Evolutionary conservation across 148 eudicot species (phyloP).

Genomic region (Spergularia bocconei): DNA sequence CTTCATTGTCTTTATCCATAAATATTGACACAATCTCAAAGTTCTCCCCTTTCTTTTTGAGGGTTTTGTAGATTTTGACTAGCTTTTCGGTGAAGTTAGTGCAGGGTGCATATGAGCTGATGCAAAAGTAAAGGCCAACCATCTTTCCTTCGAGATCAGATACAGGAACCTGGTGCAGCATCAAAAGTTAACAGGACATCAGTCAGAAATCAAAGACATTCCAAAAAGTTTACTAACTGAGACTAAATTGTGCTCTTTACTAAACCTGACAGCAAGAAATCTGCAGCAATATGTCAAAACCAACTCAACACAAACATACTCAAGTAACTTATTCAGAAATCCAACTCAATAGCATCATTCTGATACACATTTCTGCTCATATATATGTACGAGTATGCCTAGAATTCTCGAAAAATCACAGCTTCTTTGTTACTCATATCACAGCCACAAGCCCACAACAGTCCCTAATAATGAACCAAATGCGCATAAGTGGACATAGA

Average conservation of each 20-base stretch:
- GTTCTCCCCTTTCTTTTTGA: slow-evolving; percentile 39
- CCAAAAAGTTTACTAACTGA: background rate
- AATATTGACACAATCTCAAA: slow-evolving; percentile 41
- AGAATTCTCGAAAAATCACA: no score
- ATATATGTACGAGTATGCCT: no score
- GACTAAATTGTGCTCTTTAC: background rate
- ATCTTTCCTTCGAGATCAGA: slow-evolving; percentile 45
- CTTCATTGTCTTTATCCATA: slow-evolving; percentile 37
- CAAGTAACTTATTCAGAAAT: no score
- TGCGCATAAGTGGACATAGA: background rate
- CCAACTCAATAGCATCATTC: no score
- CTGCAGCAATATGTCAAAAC: no score
- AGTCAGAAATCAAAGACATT: background rate
- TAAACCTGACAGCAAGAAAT: no score
- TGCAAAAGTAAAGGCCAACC: slow-evolving; percentile 46
- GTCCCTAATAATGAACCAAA: background rate
- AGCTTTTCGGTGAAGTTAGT: slow-evolving; percentile 35
- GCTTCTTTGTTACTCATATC: no score
- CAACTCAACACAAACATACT: no score
- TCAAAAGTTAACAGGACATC: background rate
- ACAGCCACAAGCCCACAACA: no score
- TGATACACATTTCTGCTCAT: no score
- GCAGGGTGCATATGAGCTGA: slow-evolving; percentile 37
- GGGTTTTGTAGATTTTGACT: slow-evolving; percentile 21
- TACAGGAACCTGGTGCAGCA: slow-evolving; percentile 26